phyloP scores from a whole-genome alignment of 768 basidiomycete genomes.

The Termitomyces titanicus region DNA sequence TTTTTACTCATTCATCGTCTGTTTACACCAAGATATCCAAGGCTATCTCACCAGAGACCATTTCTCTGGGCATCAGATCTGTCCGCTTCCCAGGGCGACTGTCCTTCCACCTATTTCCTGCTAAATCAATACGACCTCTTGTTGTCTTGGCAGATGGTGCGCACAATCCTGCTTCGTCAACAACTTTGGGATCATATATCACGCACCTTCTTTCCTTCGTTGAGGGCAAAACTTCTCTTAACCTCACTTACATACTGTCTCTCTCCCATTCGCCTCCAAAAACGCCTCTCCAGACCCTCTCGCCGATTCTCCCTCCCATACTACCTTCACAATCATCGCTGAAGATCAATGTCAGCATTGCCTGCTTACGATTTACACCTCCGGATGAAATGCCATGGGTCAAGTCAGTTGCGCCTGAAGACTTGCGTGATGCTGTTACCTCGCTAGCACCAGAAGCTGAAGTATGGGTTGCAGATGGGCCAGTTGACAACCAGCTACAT shows the following conservation, averaged over 20 bases:
- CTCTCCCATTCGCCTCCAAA: constrained; percentile 90
- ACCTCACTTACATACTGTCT: constrained; percentile 69
- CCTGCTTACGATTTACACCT: constrained; percentile 61
- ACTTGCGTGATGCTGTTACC: constrained; percentile 44
- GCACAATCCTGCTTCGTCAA: constrained; percentile 82
- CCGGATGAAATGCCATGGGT: constrained; percentile 98
- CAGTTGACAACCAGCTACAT: constrained; percentile 15
- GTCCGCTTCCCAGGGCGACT: constrained; percentile 83
- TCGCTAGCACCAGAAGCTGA: constrained; percentile 41
- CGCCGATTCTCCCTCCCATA: constrained; percentile 53
- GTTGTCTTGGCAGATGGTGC: constrained; percentile 86
- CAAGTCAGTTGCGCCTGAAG: constrained; percentile 48
- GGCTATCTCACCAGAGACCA: constrained; percentile 43
- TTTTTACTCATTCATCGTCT: constrained; percentile 41
- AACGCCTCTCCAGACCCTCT: constrained; percentile 66
- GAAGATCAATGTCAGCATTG: constrained; percentile 40
- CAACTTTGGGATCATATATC: constrained; percentile 65
- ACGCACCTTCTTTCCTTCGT: constrained; percentile 26
- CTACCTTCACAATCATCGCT: constrained; percentile 24
- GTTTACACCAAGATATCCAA: constrained; percentile 18
- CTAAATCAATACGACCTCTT: constrained; percentile 15
- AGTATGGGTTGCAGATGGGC: constrained; percentile 39
- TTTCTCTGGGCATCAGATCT: constrained; percentile 54
- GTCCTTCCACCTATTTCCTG: constrained; percentile 52
- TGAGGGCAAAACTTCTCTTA: constrained; percentile 22